These are phyloP conservation scores for Pythium plurisporium DNA, from an alignment of 352 stramenopile species.

Conservation along the genomic window DNA sequence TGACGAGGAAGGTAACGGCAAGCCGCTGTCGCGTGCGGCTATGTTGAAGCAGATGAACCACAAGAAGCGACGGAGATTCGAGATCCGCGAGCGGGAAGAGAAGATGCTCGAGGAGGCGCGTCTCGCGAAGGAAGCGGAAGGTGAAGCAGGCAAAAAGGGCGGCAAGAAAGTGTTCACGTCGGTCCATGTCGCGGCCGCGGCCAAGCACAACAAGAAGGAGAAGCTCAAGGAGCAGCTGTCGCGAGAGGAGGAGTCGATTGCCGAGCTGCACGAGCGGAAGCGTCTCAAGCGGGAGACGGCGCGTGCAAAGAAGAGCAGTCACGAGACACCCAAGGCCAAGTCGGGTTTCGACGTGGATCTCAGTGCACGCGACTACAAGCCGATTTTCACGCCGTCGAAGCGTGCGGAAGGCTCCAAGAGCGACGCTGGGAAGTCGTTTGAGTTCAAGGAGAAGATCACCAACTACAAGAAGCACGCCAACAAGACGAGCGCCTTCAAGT, in stretches of 20 bases:
- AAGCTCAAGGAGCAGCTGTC: slow-evolving; percentile 43
- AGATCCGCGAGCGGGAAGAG: slow-evolving; percentile 83
- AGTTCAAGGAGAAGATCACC: slow-evolving; percentile 92
- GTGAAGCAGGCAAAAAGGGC: slow-evolving; percentile 28
- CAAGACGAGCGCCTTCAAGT: slow-evolving; percentile 89
- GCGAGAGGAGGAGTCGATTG: slow-evolving; percentile 75
- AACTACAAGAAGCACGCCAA: slow-evolving; percentile 86
- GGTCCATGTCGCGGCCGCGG: slow-evolving; percentile 68
- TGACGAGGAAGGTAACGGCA: slow-evolving; percentile 22
- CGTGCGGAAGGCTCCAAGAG: slow-evolving; percentile 13
- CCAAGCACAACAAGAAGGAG: slow-evolving; percentile 81
- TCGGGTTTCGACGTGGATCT: slow-evolving; percentile 77
- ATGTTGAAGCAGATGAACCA: slow-evolving; percentile 86
- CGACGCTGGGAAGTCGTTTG: slow-evolving; percentile 55
- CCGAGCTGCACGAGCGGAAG: slow-evolving; percentile 74
- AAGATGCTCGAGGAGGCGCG: slow-evolving; percentile 64
- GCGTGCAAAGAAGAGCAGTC: slow-evolving; percentile 48
- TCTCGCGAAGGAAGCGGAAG: slow-evolving; percentile 30
- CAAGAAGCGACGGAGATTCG: slow-evolving; percentile 81
- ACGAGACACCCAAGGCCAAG: slow-evolving; percentile 27
- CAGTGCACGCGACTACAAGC: slow-evolving; percentile 34
- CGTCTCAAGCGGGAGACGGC: slow-evolving; percentile 74
- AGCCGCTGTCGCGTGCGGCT: slow-evolving; percentile 51
- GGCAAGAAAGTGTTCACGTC: slow-evolving; percentile 72
- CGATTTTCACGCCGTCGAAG: slow-evolving; percentile 34